phyloP scores from a whole-genome alignment of 2,329 filamentous ascomycete genomes.

The Colletotrichum melonis region DNA sequence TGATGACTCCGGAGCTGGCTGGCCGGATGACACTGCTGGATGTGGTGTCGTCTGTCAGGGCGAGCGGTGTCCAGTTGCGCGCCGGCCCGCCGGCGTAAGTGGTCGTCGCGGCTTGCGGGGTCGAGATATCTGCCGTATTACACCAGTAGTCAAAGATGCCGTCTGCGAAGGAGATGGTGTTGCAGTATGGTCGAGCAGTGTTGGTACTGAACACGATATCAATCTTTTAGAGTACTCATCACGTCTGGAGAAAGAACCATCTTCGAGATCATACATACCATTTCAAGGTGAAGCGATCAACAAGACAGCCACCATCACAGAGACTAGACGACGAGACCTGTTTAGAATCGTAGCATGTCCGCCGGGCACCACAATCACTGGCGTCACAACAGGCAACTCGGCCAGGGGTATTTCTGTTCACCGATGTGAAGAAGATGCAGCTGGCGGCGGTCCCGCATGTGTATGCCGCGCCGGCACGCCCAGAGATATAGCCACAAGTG shows the following conservation, averaged over 20 bases:
- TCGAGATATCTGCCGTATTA: slow-evolving; percentile 46
- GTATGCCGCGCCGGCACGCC: slow-evolving; percentile 51
- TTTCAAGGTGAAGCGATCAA: slow-evolving; percentile 56
- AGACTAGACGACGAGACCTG: slow-evolving; percentile 47
- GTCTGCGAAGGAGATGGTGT: slow-evolving; percentile 55
- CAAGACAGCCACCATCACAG: slow-evolving; percentile 54
- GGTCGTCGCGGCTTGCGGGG: slow-evolving; percentile 50
- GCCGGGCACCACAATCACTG: slow-evolving; percentile 47
- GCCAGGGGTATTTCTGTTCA: slow-evolving; percentile 42
- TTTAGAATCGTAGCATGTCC: slow-evolving; percentile 52
- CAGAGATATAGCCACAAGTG: slow-evolving; percentile 62
- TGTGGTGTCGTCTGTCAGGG: slow-evolving; percentile 24
- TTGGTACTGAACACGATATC: slow-evolving; percentile 48
- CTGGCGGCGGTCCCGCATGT: slow-evolving; percentile 48
- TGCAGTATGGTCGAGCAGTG: slow-evolving; percentile 52
- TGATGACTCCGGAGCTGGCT: background rate
- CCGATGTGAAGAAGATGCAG: slow-evolving; percentile 54
- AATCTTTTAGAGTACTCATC: slow-evolving; percentile 2
- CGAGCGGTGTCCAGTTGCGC: slow-evolving; percentile 41
- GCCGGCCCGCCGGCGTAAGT: slow-evolving; percentile 53
- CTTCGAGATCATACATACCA: slow-evolving; percentile 50
- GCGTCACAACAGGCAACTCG: slow-evolving; percentile 55
- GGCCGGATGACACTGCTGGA: background rate
- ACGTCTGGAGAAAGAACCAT: background rate
- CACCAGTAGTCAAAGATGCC: slow-evolving; percentile 59